These are phyloP conservation scores for Solanum dulcamara DNA, from an alignment of 257 asterid genomes.

Conservation along the genomic window DNA sequence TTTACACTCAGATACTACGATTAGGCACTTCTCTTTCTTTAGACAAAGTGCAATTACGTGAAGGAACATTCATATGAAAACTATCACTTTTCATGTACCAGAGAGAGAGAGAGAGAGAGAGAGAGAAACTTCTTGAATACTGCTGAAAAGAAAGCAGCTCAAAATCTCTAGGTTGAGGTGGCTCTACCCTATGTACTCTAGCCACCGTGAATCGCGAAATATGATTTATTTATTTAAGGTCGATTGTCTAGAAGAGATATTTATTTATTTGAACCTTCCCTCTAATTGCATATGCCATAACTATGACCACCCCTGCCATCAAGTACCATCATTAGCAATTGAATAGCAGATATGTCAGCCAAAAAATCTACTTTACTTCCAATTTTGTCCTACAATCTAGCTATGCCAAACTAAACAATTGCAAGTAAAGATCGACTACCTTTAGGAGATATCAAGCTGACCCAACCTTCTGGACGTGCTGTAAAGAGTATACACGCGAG, in stretches of 20 bases:
- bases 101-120: not conserved
- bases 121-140: not conserved
- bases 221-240: not conserved
- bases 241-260: not conserved
- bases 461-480: not conserved
- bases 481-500: not conserved
- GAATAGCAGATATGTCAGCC: not conserved
- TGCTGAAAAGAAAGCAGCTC: not conserved
- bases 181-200: not conserved
- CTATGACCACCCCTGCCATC: not conserved
- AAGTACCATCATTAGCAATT: not conserved
- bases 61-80: not conserved
- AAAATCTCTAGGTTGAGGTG: not conserved
- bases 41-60: not conserved
- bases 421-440: not conserved
- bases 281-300: not conserved
- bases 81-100: not conserved
- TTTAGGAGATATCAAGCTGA: not conserved
- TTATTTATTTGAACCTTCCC: not conserved
- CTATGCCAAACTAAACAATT: not conserved
- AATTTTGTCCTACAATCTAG: not conserved
- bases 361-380: not conserved
- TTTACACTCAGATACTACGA: not conserved
- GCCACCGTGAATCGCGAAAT: not conserved
- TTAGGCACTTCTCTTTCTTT: not conserved